Percentiles rank a stretch among this genome's conserved stretches.
Evolutionary conservation across 768 basidiomycete species (phyloP).

Genomic region (Suillus luteus): DNA sequence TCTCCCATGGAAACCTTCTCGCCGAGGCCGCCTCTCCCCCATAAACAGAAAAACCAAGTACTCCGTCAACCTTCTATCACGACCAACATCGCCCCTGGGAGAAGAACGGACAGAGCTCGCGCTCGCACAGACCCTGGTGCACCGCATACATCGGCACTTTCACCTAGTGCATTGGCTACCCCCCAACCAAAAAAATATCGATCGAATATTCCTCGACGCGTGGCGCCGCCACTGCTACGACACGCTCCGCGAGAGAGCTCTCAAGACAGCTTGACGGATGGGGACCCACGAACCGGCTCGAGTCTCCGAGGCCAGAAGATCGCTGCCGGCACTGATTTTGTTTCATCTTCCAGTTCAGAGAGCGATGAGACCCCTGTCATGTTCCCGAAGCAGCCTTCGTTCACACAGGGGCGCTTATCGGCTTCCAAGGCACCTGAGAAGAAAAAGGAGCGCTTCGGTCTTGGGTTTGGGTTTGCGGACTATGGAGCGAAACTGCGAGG

Average conservation of each 20-base stretch:
- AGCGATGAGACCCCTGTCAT: conserved; percentile 29
- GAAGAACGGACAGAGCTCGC: conserved; percentile 27
- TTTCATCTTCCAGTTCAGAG: conserved; percentile 46
- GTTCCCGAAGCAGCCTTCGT: conserved; percentile 19
- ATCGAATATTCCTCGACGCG: conserved; percentile 31
- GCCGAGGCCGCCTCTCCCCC: neutral
- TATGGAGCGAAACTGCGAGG: conserved; percentile 18
- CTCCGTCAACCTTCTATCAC: conserved; percentile 9
- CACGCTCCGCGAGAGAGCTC: conserved; percentile 12
- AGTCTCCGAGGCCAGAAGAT: conserved; percentile 39
- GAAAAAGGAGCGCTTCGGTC: conserved; percentile 31
- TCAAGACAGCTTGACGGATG: neutral
- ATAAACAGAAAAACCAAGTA: conserved; percentile 8
- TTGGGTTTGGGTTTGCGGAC: conserved; percentile 28
- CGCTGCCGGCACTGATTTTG: conserved; percentile 47
- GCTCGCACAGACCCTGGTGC: conserved; percentile 33
- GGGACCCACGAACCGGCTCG: conserved; percentile 29
- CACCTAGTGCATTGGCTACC: conserved; percentile 10
- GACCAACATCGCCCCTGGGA: neutral
- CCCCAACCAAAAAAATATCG: conserved; percentile 14
- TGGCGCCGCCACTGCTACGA: conserved; percentile 18
- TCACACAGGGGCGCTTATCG: conserved; percentile 23
- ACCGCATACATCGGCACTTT: conserved; percentile 15
- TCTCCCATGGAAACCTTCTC: neutral
- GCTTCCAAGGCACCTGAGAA: conserved; percentile 26